These are phyloP conservation scores for Polytolypa hystricis DNA, from an alignment of 2,329 filamentous ascomycete genomes.

Conservation along the genomic window DNA sequence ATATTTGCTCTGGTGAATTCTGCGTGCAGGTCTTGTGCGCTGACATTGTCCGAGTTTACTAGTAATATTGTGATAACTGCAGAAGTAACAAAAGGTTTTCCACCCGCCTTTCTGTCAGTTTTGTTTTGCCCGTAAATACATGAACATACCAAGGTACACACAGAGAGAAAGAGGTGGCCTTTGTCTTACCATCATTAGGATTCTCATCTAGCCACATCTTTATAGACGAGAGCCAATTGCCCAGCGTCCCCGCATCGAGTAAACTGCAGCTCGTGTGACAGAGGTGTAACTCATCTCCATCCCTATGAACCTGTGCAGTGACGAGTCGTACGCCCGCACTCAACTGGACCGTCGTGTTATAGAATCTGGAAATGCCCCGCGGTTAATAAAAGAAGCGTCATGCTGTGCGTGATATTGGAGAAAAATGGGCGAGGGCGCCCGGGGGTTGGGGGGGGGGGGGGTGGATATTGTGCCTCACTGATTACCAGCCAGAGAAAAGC, in stretches of 20 bases:
- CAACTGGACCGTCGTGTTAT: slow-evolving; percentile 60
- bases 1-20: slow-evolving; percentile 51
- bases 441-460: not conserved
- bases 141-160: too few relatives aligned
- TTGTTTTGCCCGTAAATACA: too few relatives aligned
- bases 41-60: slow-evolving; percentile 56
- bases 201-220: slow-evolving; percentile 59
- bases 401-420: too few relatives aligned
- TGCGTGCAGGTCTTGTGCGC: slow-evolving; percentile 43
- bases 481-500: slow-evolving; percentile 55
- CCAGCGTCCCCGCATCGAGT: slow-evolving; percentile 57
- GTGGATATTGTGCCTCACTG: slow-evolving; percentile 48
- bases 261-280: slow-evolving; percentile 60
- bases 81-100: too few relatives aligned
- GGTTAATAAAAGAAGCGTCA: too few relatives aligned
- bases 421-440: slow-evolving; percentile 8
- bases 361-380: slow-evolving; percentile 32
- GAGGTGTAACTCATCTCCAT: slow-evolving; percentile 48
- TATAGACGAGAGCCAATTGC: slow-evolving; percentile 53
- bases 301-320: slow-evolving; percentile 59
- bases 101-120: too few relatives aligned
- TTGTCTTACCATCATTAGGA: slow-evolving; percentile 46
- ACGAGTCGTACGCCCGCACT: slow-evolving; percentile 61
- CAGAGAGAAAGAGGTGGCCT: too few relatives aligned
- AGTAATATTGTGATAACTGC: slow-evolving; percentile 60